Percentiles rank a stretch among this genome's conserved stretches.
phyloP scores from a whole-genome alignment of 352 stramenopile species.

The Phytophthora megakarya region DNA sequence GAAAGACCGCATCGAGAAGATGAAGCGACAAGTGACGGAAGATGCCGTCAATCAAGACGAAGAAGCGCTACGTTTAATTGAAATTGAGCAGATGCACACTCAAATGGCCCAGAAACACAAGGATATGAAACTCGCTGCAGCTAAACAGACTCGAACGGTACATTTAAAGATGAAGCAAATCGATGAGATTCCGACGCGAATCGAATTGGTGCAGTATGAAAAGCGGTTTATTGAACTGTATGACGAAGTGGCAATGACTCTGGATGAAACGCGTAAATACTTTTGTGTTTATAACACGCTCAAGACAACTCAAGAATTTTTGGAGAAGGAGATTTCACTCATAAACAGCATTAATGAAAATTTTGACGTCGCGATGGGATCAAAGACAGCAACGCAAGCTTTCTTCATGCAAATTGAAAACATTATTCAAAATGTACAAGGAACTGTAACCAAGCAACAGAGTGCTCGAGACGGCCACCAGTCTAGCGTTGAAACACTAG shows the following conservation, averaged over 20 bases:
- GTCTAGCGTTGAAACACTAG: slow-evolving; percentile 56
- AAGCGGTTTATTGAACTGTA: slow-evolving; percentile 90
- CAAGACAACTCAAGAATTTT: slow-evolving; percentile 77
- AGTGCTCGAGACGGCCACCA: slow-evolving; percentile 47
- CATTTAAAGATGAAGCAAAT: slow-evolving; percentile 70
- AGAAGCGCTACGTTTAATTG: slow-evolving; percentile 45
- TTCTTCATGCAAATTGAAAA: slow-evolving; percentile 82
- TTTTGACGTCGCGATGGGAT: slow-evolving; percentile 79
- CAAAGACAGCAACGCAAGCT: slow-evolving; percentile 57
- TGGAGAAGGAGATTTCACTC: slow-evolving; percentile 88
- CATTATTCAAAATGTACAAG: slow-evolving; percentile 69
- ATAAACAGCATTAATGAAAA: slow-evolving; percentile 87
- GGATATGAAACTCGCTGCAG: slow-evolving; percentile 66
- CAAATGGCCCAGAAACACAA: slow-evolving; percentile 72
- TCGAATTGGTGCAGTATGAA: slow-evolving; percentile 92
- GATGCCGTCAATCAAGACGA: slow-evolving; percentile 48
- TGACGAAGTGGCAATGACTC: slow-evolving; percentile 83
- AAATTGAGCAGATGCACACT: slow-evolving; percentile 73
- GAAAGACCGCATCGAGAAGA: slow-evolving; percentile 44
- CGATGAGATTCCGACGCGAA: slow-evolving; percentile 83
- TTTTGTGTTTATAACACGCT: slow-evolving; percentile 89
- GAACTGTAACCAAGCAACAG: slow-evolving; percentile 61
- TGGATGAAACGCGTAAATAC: slow-evolving; percentile 92
- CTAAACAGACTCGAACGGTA: slow-evolving; percentile 60
- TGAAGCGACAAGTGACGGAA: slow-evolving; percentile 42